These are phyloP conservation scores for Mycena sanguinolenta DNA, from an alignment of 768 basidiomycete species.

Conservation along the genomic window DNA sequence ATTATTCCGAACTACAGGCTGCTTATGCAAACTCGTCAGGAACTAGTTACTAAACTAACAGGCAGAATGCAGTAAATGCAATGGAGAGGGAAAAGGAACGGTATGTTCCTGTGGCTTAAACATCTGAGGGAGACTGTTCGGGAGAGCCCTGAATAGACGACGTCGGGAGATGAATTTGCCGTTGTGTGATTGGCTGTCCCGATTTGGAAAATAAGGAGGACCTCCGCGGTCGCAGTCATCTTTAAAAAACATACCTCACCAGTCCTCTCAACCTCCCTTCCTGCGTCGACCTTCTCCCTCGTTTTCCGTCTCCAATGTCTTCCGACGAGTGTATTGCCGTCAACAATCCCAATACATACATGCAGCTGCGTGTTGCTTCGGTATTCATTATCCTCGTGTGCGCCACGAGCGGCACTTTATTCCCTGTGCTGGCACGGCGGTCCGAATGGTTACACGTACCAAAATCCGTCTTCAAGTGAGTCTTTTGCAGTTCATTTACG, in stretches of 20 bases:
- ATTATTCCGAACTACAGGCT: too few species aligned
- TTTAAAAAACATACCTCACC: slow-evolving; percentile 10
- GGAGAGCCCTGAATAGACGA: too few species aligned
- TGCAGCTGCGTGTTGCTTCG: slow-evolving; percentile 63
- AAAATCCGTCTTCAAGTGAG: slow-evolving; percentile 64
- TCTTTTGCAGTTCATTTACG: neutral
- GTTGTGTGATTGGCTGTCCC: slow-evolving; percentile 5
- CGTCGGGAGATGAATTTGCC: neutral
- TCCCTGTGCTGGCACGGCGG: slow-evolving; percentile 65
- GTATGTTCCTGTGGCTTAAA: too few species aligned
- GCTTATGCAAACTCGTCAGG: too few species aligned
- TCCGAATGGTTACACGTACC: slow-evolving; percentile 56
- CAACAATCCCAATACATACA: slow-evolving; percentile 54
- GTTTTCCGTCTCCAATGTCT: slow-evolving; percentile 1
- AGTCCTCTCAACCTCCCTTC: neutral
- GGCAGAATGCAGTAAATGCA: too few species aligned
- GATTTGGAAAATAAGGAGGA: slow-evolving; percentile 14
- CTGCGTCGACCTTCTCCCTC: neutral
- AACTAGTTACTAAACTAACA: too few species aligned
- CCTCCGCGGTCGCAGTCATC: slow-evolving; percentile 13
- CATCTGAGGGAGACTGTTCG: neutral
- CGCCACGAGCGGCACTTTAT: slow-evolving; percentile 62
- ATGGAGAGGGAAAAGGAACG: too few species aligned
- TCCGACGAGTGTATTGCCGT: slow-evolving; percentile 52
- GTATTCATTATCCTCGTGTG: slow-evolving; percentile 67